Conservation (phyloP, 805 yeast genomes). For the Brettanomyces nanus region DNA sequence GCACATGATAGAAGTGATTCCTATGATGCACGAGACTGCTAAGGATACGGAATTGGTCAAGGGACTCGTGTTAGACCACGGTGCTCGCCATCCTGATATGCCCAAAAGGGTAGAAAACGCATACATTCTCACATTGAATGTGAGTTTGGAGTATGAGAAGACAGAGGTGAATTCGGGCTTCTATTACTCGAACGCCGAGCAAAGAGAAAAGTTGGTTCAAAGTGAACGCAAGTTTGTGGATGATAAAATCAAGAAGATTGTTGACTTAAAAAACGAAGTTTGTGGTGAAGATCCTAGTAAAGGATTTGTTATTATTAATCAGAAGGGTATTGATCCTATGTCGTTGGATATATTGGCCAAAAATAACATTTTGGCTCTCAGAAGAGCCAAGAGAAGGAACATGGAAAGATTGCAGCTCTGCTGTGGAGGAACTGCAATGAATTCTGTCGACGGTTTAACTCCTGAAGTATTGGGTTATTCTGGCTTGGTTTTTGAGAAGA, state of each 20-base stretch:
- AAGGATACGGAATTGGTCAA: conserved; percentile 74
- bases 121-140: conserved; percentile 78
- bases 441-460: conserved; percentile 86
- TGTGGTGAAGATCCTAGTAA: conserved; percentile 65
- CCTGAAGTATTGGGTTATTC: conserved; percentile 79
- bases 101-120: conserved; percentile 84
- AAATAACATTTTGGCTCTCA: conserved; percentile 84
- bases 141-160: conserved; percentile 92
- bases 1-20: conserved; percentile 97
- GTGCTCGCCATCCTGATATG: conserved; percentile 99
- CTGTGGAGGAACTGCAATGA: conserved; percentile 97
- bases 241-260: conserved; percentile 82
- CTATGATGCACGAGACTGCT: conserved; percentile 90
- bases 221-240: conserved; percentile 92
- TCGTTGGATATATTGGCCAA: conserved; percentile 90
- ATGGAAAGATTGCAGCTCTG: conserved; percentile 97
- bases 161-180: conserved; percentile 96
- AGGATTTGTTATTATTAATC: conserved; percentile 91
- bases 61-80: conserved; percentile 94
- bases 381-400: conserved; percentile 98
- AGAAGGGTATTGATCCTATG: conserved; percentile 98
- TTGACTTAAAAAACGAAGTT: conserved; percentile 87
- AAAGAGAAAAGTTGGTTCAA: conserved; percentile 88
- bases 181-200: conserved; percentile 90
- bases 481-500: conserved; percentile 85